These are phyloP conservation scores for Rosa lucieae DNA, from an alignment of 306 rosid genomes.

Conservation along the genomic window DNA sequence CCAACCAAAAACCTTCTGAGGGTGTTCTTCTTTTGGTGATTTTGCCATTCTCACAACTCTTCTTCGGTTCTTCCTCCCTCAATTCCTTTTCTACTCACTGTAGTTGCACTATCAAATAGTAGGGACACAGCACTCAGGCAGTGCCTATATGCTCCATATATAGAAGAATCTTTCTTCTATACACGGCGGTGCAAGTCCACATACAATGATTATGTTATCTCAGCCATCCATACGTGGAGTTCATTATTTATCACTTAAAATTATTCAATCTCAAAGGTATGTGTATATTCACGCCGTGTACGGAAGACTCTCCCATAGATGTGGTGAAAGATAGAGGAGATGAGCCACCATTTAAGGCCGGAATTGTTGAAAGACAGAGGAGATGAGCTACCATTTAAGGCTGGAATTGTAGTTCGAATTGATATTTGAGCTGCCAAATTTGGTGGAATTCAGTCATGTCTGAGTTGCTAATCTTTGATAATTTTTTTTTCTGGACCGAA, in stretches of 20 bases:
- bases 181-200: no score
- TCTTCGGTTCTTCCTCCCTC: background rate
- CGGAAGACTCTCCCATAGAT: no score
- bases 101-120: background rate
- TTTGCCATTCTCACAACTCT: slow-evolving; percentile 28
- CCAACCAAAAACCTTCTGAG: slow-evolving; percentile 41
- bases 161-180: background rate
- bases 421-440: background rate
- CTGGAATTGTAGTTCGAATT: no score
- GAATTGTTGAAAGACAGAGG: no score
- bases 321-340: no score
- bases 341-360: no score
- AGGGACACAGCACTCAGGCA: background rate
- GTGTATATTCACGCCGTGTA: no score
- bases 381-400: background rate
- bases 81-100: background rate
- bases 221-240: no score
- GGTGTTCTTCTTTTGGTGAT: slow-evolving; percentile 38
- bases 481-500: no score
- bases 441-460: background rate
- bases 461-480: background rate
- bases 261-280: no score
- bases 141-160: background rate
- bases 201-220: no score
- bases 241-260: no score